Base-by-base conservation (phyloP, 1,139 yeast genomes). In the Candida pseudoviswanathii region DNA sequence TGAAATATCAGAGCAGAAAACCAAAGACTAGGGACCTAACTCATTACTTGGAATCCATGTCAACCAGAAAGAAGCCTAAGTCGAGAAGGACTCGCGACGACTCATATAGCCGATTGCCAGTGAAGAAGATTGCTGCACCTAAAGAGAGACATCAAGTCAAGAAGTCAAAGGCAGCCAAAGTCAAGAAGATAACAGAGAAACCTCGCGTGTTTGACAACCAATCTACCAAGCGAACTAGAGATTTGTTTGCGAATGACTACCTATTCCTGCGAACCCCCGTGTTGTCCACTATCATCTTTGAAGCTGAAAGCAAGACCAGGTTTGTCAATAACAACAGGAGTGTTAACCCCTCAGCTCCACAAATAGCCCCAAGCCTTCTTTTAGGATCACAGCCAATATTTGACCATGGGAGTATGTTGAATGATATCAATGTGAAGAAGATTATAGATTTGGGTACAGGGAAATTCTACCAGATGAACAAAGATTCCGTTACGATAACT, bases 231-330 rank as follows among this genome's bases (percentile, higher is more conserved):
- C 38, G 22, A 7, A 27, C 47, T 27, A 54, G 50, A 37, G 60
- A 59, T 6, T 16, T 54, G 3, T 50, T 55, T 33, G 54, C 43
- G 21, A 45, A 53, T 41, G 54, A 56, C 26, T 65, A 62, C 44
- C 52, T 57, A 8, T 70, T 63, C 51, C 66, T 59, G 55, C 62
- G 77, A 47, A 55, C 58, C 10, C 78, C 78, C 0, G 49, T 51
- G n/a, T 57, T 59, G 26, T 60, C 63, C 29, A 75, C 80, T 1
- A 66, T 70, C 0, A 68, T 58, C 0, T 60, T 70, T 48, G 81
- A 76, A 56, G 76, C 68, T 0, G 79, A 73, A 49, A 71, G 73
- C 48, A 55, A 59, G 2, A 56, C 54, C 4, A 38, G 43, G 24
- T 48, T 47, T 38, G 43, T 53, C 2, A 36, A 44, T 3, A 21